A percentile compares a stretch with the other conserved stretches of the same genome.
phyloP scores from a whole-genome alignment of 2,329 filamentous ascomycete species.

The Neurospora sp. region DNA sequence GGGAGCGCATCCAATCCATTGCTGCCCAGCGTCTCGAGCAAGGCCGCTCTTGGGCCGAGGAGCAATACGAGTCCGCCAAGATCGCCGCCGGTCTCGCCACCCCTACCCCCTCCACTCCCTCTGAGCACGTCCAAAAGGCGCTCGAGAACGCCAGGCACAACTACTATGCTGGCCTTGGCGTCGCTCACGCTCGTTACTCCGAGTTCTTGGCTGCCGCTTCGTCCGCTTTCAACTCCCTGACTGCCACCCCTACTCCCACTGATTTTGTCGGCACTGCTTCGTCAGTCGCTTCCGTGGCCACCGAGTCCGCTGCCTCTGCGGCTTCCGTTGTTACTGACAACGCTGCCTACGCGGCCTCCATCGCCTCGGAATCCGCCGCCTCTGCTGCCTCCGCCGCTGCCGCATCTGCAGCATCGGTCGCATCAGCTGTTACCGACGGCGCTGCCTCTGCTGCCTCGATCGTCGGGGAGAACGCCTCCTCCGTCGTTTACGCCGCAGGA shows the following conservation, averaged over 20 bases:
- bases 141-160: slow-evolving; percentile 51
- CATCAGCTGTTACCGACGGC: slow-evolving; percentile 27
- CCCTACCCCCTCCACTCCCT: slow-evolving; percentile 41
- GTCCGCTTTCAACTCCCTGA: slow-evolving; percentile 50
- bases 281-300: slow-evolving; percentile 34
- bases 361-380: slow-evolving; percentile 39
- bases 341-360: slow-evolving; percentile 32
- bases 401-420: slow-evolving; percentile 30
- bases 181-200: slow-evolving; percentile 70
- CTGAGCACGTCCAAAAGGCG: slow-evolving; percentile 42
- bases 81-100: slow-evolving; percentile 53
- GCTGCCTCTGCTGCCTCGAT: slow-evolving; percentile 25
- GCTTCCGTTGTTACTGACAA: slow-evolving; percentile 38
- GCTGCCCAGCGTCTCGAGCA: slow-evolving; percentile 61
- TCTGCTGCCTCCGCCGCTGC: slow-evolving; percentile 27
- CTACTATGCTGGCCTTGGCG: slow-evolving; percentile 69
- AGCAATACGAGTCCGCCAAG: slow-evolving; percentile 61
- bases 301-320: slow-evolving; percentile 33
- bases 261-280: slow-evolving; percentile 40
- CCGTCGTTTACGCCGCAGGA: slow-evolving; percentile 22
- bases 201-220: slow-evolving; percentile 66
- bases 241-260: slow-evolving; percentile 50
- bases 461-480: slow-evolving; percentile 39
- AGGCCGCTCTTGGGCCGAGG: slow-evolving; percentile 59
- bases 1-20: slow-evolving; percentile 47